These are phyloP conservation scores for Infundibulicybe gibba DNA, from an alignment of 768 basidiomycete genomes.

Conservation along the genomic window DNA sequence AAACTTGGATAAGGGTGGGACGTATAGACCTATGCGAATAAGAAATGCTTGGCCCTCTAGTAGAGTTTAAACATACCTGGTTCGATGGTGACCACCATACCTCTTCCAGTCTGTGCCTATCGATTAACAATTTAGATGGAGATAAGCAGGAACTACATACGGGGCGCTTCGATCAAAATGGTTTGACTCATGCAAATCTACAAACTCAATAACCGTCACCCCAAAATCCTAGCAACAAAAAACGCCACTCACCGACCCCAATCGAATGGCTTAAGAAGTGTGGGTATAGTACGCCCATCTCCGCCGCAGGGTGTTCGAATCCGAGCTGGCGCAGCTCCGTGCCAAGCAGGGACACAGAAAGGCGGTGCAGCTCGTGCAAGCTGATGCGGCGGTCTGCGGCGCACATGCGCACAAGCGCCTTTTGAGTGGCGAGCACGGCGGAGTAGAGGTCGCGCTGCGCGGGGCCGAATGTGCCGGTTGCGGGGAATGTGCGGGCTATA, in stretches of 20 bases:
- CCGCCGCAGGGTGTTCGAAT: conserved; percentile 52
- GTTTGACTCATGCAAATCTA: conserved; percentile 88
- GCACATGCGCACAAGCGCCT: conserved; percentile 59
- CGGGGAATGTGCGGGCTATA: conserved; percentile 84
- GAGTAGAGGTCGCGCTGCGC: conserved; percentile 85
- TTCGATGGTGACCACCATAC: conserved; percentile 93
- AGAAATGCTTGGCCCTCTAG: too few species aligned
- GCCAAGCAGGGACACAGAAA: conserved; percentile 63
- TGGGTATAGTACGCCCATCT: conserved; percentile 83
- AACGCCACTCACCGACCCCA: conserved; percentile 64
- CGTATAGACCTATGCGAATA: conserved; percentile 63
- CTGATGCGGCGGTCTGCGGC: conserved; percentile 52
- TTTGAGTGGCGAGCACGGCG: conserved; percentile 72
- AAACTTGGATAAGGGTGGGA: conserved; percentile 75
- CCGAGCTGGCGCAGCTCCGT: conserved; percentile 77
- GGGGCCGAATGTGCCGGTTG: conserved; percentile 71
- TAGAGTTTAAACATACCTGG: conserved; percentile 47
- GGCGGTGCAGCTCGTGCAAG: conserved; percentile 74
- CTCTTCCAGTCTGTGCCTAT: conserved; percentile 56
- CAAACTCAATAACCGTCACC: conserved; percentile 7
- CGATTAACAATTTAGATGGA: not conserved
- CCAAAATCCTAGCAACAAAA: not conserved
- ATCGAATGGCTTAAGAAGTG: conserved; percentile 92
- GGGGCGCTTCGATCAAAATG: conserved; percentile 50
- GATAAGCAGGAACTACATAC: conserved; percentile 29